Percentiles rank a stretch among this genome's conserved stretches.
Evolutionary conservation across 352 stramenopile species (phyloP).

Genomic region (Stramenopiles sp.): DNA sequence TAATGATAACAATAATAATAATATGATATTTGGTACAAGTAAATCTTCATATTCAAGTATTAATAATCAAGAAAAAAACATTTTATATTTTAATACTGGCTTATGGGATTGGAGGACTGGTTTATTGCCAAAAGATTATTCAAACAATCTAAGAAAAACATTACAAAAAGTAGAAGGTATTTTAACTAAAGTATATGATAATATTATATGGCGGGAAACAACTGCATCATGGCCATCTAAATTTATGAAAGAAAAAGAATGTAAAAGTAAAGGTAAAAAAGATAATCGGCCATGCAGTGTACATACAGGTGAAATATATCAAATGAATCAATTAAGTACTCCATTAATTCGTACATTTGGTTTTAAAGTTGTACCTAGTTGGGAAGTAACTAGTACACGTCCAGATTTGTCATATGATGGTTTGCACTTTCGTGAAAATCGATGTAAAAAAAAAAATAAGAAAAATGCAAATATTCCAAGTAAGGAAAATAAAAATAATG

Average conservation of each 20-base stretch:
- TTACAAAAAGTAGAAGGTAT: background rate
- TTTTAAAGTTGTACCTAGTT: background rate
- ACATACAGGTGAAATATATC: constrained; percentile 1
- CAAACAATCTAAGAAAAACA: background rate
- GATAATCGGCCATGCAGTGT: background rate
- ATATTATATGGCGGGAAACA: background rate
- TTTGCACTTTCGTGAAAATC: background rate
- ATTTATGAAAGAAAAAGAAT: constrained; percentile 5
- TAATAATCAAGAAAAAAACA: too few relatives aligned
- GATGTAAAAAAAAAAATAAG: background rate
- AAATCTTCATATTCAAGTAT: too few relatives aligned
- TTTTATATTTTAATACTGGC: background rate
- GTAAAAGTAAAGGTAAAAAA: background rate
- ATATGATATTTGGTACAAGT: too few relatives aligned
- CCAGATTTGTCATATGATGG: constrained; percentile 2
- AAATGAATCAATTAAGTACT: background rate
- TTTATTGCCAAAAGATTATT: background rate
- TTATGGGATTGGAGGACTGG: background rate
- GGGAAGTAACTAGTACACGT: background rate
- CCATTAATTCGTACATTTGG: background rate
- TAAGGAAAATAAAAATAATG: background rate
- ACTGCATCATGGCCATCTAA: background rate
- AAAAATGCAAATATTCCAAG: too few relatives aligned
- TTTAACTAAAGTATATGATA: background rate
- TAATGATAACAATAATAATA: too few relatives aligned